Evolutionary conservation across 2,329 filamentous ascomycete species (phyloP), one percentile per base, ranked within the genome.

Genomic region (Neonectria neomacrospora): DNA sequence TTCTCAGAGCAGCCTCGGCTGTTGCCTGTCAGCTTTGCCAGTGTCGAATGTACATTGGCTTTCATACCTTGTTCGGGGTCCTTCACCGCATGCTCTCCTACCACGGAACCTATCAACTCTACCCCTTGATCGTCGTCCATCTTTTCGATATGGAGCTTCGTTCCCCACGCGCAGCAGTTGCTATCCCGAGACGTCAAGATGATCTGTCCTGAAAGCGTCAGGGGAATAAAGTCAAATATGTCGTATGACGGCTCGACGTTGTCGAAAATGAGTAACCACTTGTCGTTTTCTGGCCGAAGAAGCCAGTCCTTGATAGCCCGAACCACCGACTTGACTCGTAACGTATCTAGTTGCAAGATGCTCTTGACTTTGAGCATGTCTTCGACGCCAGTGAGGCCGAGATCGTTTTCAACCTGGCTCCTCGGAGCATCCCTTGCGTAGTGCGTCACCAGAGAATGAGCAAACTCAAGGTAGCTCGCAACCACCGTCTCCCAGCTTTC

Each of bases 401-500:
- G 47, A 26, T 62, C 59, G 16, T 62, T 62, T 28, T 62, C 59
- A 11, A 62, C 52, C 22, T 23, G 41, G 41, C 54, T 55, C 18
- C 59, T 62, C 12, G 48, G 53, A 5, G 59, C 59, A 28, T 62
- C 51, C 10, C 48, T 48, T 1, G 53, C 41, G 47, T 62, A 62
- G 20, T 62, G 48, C 3, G 16, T 34, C n/a, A 62, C 59, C 30
- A 62, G 41, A 16, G 22, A 12, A 6, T 62, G 53, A n/a, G 59
- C 59, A 42, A 62, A 62, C 47, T 62, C 53, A 10, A 62, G 59
- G 23, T 62, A 62, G 32, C 59, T 62, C 10, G 59, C 59, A 53
- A 53, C 54, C n/a, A 57, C 59, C 5, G 59, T 62, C 54, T 62
- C 59, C 59, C 59, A 62, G 32, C 59, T 57, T 34, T 62, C 59